Conservation (phyloP, 1,139 yeast species). For the Kodamaea sp. region DNA sequence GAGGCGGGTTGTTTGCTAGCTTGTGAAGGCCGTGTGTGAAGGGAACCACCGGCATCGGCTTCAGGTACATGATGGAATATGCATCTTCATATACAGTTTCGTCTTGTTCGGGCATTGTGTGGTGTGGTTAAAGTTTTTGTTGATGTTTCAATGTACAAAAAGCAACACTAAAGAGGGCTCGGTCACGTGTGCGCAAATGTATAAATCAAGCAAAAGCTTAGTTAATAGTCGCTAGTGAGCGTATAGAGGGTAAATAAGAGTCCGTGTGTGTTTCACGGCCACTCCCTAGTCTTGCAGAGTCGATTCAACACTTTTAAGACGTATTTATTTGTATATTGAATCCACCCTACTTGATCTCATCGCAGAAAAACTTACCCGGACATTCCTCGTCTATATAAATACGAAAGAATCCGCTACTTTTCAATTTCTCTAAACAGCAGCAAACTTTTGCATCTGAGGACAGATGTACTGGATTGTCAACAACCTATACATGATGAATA, state of each 20-base stretch:
- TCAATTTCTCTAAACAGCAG: constrained; percentile 1
- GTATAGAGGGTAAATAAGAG: too few relatives aligned
- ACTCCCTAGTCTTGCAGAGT: too few relatives aligned
- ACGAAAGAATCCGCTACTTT: background rate
- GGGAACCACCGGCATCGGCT: constrained; percentile 3
- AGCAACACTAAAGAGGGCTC: too few relatives aligned
- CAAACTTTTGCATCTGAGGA: constrained; percentile 6
- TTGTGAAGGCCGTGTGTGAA: constrained; percentile 8
- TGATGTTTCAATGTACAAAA: background rate
- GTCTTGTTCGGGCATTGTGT: constrained; percentile 1
- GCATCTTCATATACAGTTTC: constrained; percentile 17
- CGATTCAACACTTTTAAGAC: too few relatives aligned
- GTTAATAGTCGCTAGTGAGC: too few relatives aligned
- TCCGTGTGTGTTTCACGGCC: too few relatives aligned
- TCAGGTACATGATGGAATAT: constrained; percentile 31
- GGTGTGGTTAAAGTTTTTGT: constrained; percentile 4
- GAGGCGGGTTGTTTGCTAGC: constrained; percentile 9
- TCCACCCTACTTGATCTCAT: background rate
- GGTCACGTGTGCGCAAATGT: too few relatives aligned
- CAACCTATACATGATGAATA: constrained; percentile 28
- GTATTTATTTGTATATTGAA: too few relatives aligned
- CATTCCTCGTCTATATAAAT: constrained; percentile 2
- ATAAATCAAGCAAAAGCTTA: too few relatives aligned
- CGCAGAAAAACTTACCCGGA: constrained; percentile 9
- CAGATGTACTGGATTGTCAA: constrained; percentile 6